Evolutionary conservation across 805 yeast species (phyloP).

Genomic region (Kodamaea kaohsiungensis): DNA sequence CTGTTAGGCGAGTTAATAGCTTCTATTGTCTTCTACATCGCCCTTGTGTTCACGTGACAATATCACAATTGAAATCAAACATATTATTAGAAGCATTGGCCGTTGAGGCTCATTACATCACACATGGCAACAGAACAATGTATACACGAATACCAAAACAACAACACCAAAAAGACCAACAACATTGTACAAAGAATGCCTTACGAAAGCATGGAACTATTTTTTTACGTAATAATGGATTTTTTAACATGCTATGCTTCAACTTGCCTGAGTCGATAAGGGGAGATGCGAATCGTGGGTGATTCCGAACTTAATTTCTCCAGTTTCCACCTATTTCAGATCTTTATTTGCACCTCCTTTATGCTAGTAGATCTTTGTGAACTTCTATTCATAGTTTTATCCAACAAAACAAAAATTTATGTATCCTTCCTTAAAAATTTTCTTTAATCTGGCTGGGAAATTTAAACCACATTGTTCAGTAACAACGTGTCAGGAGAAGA

Average conservation of each 20-base stretch:
- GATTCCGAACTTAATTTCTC: not conserved
- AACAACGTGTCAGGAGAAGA: conserved; percentile 5
- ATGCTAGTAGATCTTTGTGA: not conserved
- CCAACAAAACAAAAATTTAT: not conserved
- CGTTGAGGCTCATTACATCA: not conserved
- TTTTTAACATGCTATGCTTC: not conserved
- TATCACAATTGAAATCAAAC: not conserved
- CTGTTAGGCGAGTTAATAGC: not conserved
- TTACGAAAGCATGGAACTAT: not conserved
- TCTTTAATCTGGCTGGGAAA: conserved; percentile 2
- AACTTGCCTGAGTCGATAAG: not conserved
- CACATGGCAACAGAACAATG: not conserved
- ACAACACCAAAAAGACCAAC: not conserved
- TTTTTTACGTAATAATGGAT: not conserved
- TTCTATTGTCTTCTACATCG: not conserved
- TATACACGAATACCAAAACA: not conserved
- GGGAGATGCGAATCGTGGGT: not conserved
- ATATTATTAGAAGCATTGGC: not conserved
- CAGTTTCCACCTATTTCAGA: not conserved
- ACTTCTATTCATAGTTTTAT: not conserved
- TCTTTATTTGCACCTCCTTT: not conserved
- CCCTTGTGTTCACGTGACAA: not conserved
- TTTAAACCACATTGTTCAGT: not conserved
- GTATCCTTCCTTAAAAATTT: conserved; percentile 3
- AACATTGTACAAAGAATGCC: not conserved